Evolutionary conservation across 306 rosid genomes (phyloP), one percentile per base, ranked within the genome.

Genomic region (Cicer chorassanicum): DNA sequence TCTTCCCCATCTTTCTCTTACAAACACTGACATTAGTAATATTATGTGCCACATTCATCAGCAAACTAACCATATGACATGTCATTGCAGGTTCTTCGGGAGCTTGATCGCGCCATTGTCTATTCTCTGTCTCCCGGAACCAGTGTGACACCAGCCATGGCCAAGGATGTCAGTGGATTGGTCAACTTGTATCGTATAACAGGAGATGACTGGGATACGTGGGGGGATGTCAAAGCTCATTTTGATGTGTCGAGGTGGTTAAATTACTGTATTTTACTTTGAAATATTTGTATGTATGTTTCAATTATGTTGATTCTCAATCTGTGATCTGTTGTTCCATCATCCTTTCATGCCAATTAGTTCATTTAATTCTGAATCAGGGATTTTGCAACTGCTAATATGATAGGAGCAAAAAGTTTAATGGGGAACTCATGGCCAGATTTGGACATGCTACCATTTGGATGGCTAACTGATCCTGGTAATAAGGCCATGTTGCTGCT

Each of bases 111-210:
- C 15, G 84, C 96, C 44, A 87, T 94, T 79, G 24, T 94, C 69
- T 90, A 88, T 84, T 92, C 99, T 55, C n/a, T 94, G 78, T 90
- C 99, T 82, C 98, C 98, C 21, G 99, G 99, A 78, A 90, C 98
- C 60, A 88, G 88, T 69, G 93, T 49, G 75, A 87, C 97, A 49
- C 95, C 97, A 68, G 79, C 77, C 21, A 86, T 95, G 92, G 99
- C 97, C 73, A 82, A 88, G 85, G 86, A 54, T 54, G 87, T 95
- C 73, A 84, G 73, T 75, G 89, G 89, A 75, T 76, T 95, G 40
- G 98, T 82, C 39, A 95, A 95, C 83, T 72, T 95, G 93, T 95
- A 92, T 75, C 91, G 96, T 54, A 83, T 92, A 84, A 92, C 99
- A 48, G 98, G 87, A 65, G 99, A 95, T 80, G 99, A 92, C 81